Evolutionary conservation across 768 basidiomycete species (phyloP).

Genomic region (Cyathus striatus): DNA sequence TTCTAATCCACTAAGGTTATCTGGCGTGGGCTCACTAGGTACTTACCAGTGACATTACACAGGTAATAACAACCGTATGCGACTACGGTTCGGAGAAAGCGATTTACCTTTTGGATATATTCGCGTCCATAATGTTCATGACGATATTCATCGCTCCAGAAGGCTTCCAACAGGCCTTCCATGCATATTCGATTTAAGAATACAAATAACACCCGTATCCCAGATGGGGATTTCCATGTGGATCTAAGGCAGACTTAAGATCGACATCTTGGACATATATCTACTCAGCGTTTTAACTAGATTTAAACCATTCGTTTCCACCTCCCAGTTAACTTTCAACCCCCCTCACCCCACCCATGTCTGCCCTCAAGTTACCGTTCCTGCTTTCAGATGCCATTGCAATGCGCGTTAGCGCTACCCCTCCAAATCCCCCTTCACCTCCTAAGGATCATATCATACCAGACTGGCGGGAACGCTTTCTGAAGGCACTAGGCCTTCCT

Average conservation of each 20-base stretch:
- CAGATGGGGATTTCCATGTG: neutral
- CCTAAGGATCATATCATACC: slow-evolving; percentile 18
- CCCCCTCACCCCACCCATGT: slow-evolving; percentile 6
- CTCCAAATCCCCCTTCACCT: slow-evolving; percentile 24
- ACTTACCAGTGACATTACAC: too few species aligned
- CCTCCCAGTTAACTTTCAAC: neutral
- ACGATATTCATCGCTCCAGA: neutral
- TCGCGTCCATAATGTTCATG: neutral
- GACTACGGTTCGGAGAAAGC: neutral
- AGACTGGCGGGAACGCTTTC: slow-evolving; percentile 26
- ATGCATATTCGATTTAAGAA: neutral
- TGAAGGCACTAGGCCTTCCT: slow-evolving; percentile 21
- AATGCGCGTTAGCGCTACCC: slow-evolving; percentile 31
- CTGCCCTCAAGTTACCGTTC: slow-evolving; percentile 29
- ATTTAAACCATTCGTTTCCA: neutral
- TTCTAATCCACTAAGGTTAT: too few species aligned
- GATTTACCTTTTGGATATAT: neutral
- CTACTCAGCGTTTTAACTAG: too few species aligned
- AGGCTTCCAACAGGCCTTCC: neutral
- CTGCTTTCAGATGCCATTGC: slow-evolving; percentile 25
- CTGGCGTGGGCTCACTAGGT: too few species aligned
- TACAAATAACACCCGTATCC: neutral
- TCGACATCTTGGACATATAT: neutral
- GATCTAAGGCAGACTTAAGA: neutral
- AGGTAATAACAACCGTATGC: neutral